These are phyloP conservation scores for Pontederia crassipes DNA, from an alignment of 176 grass and related monocot species.

Conservation along the genomic window DNA sequence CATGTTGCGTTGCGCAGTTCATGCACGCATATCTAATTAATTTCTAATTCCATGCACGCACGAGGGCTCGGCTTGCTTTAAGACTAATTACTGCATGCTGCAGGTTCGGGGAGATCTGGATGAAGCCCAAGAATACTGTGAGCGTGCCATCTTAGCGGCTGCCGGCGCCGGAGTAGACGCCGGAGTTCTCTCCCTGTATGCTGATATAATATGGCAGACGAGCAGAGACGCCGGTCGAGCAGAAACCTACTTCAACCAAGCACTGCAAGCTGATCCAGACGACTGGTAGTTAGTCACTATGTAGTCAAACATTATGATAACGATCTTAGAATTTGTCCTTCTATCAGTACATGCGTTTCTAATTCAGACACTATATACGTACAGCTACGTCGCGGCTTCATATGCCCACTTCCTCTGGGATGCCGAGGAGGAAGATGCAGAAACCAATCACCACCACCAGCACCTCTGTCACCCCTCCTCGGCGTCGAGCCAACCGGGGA, in stretches of 20 bases:
- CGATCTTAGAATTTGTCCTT: no score
- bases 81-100: neutral
- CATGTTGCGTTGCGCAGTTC: neutral
- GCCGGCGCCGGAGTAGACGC: conserved; percentile 35
- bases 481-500: no score
- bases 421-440: conserved; percentile 34
- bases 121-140: conserved; percentile 42
- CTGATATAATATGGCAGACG: conserved; percentile 53
- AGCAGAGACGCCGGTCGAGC: conserved; percentile 30
- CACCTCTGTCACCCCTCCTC: no score
- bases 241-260: conserved; percentile 47
- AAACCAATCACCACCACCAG: no score
- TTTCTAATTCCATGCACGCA: neutral
- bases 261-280: conserved; percentile 51
- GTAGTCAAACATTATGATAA: no score
- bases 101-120: conserved; percentile 23
- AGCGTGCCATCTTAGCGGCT: conserved; percentile 44
- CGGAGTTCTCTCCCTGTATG: conserved; percentile 42
- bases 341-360: no score
- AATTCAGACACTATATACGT: no score
- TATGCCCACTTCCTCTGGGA: conserved; percentile 55
- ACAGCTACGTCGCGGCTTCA: conserved; percentile 41
- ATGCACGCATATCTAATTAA: neutral
- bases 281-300: conserved; percentile 27
- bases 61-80: neutral